phyloP scores from a whole-genome alignment of 2,329 filamentous ascomycete genomes.

The Byssochlamys sp. region DNA sequence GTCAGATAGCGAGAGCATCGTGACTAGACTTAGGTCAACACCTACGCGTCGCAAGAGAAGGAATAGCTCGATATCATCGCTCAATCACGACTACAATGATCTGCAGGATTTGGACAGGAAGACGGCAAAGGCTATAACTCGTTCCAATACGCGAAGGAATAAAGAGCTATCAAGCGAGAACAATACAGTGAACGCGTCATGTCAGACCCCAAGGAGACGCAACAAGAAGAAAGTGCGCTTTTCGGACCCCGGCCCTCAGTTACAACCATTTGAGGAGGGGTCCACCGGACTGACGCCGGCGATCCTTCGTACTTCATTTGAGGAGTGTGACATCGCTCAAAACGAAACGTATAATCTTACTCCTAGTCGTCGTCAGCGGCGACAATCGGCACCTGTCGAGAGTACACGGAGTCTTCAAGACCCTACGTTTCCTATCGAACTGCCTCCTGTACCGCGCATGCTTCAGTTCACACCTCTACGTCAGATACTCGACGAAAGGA shows the following conservation, averaged over 20 bases:
- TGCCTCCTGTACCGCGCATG: constrained; percentile 14
- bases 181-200: background rate
- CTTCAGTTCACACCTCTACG: constrained; percentile 38
- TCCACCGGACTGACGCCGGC: constrained; percentile 39
- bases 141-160: background rate
- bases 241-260: constrained; percentile 31
- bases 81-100: constrained; percentile 1
- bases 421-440: constrained; percentile 10
- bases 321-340: constrained; percentile 14
- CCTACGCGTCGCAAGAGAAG: constrained; percentile 18
- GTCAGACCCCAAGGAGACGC: constrained; percentile 21
- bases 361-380: constrained; percentile 18
- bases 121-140: background rate
- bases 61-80: constrained; percentile 12
- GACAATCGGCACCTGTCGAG: constrained; percentile 26
- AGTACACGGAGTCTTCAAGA: constrained; percentile 14
- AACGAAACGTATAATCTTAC: constrained; percentile 16
- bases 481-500: constrained; percentile 34
- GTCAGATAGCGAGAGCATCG: background rate
- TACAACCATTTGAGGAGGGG: constrained; percentile 10
- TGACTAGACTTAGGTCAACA: constrained; percentile 16
- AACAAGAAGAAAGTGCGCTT: constrained; percentile 37
- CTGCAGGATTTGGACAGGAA: background rate
- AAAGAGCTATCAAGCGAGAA: background rate
- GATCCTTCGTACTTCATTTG: constrained; percentile 31